A percentile compares a stretch with the other conserved stretches of the same genome.
phyloP scores from a whole-genome alignment of 495 filamentous ascomycete species.

The Lophiostoma macrostomum region DNA sequence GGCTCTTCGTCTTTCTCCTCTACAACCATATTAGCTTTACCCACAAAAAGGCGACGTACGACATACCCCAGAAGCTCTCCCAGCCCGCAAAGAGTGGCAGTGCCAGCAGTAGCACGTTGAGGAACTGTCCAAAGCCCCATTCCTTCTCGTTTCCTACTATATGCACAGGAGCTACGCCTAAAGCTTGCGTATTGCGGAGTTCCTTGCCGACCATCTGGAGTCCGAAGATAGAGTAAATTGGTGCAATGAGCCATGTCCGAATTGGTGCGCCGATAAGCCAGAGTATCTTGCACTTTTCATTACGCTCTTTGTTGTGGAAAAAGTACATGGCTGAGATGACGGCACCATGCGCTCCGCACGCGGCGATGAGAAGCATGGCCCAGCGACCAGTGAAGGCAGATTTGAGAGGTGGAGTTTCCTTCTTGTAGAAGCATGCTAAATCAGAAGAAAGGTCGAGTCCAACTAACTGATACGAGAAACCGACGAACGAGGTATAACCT shows the following conservation, averaged over 20 bases:
- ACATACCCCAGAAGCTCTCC: slow-evolving; percentile 31
- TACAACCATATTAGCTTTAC: too few relatives aligned
- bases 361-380: slow-evolving; percentile 23
- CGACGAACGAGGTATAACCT: slow-evolving; percentile 29
- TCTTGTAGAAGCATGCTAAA: slow-evolving; percentile 30
- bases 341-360: slow-evolving; percentile 23
- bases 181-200: slow-evolving; percentile 17
- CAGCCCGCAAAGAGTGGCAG: slow-evolving; percentile 30
- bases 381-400: slow-evolving; percentile 27
- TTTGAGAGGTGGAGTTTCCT: slow-evolving; percentile 10
- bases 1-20: slow-evolving; percentile 10
- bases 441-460: slow-evolving; percentile 16
- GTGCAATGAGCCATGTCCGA: slow-evolving; percentile 27
- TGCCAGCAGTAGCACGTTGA: slow-evolving; percentile 23
- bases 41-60: too few relatives aligned
- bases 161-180: slow-evolving; percentile 14
- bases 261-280: slow-evolving; percentile 13
- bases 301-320: slow-evolving; percentile 8
- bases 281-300: neutral
- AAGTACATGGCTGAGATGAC: slow-evolving; percentile 31
- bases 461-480: slow-evolving; percentile 27
- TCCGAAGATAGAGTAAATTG: slow-evolving; percentile 26
- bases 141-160: slow-evolving; percentile 24
- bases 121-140: slow-evolving; percentile 32
- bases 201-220: slow-evolving; percentile 11